Evolutionary conservation across 176 grass and related monocot species (phyloP).

Genomic region (Metroxylon sagu): DNA sequence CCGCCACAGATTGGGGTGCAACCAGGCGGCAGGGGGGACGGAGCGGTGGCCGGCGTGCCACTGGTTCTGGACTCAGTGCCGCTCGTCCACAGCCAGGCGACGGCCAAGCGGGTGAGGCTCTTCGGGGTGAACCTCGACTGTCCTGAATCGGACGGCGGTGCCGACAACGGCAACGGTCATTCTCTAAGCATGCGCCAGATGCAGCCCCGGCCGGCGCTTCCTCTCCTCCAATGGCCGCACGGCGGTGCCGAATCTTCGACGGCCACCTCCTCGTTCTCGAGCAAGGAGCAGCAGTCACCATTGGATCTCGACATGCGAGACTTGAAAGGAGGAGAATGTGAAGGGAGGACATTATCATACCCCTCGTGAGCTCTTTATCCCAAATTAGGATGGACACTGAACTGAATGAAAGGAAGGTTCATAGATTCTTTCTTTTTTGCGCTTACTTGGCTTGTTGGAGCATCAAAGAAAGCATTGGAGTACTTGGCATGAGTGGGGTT

Average conservation of each 20-base stretch:
- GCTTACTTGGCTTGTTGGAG: slow-evolving; percentile 30
- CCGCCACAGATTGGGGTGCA: slow-evolving; percentile 38
- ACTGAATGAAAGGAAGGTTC: not conserved
- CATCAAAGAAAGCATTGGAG: slow-evolving; percentile 36
- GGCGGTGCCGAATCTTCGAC: slow-evolving; percentile 18
- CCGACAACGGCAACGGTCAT: not conserved
- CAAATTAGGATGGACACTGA: slow-evolving; percentile 1
- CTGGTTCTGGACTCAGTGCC: slow-evolving; percentile 58
- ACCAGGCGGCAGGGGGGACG: slow-evolving; percentile 3
- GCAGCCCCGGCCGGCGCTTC: not conserved
- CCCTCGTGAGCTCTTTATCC: not conserved
- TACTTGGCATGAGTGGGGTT: slow-evolving; percentile 25
- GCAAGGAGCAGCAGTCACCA: slow-evolving; percentile 45
- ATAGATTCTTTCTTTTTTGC: slow-evolving; percentile 34
- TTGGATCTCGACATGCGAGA: slow-evolving; percentile 78
- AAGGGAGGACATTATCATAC: no score
- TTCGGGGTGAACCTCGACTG: slow-evolving; percentile 82
- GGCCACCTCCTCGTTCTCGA: slow-evolving; percentile 29
- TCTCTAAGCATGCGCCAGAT: not conserved
- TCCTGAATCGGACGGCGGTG: slow-evolving; percentile 14
- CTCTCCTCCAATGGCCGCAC: slow-evolving; percentile 2
- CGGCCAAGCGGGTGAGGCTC: slow-evolving; percentile 55
- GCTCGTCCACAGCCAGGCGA: slow-evolving; percentile 13
- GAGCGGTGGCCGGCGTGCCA: slow-evolving; percentile 12
- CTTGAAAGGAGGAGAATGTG: not conserved